A percentile compares a stretch with the other conserved stretches of the same genome.
phyloP scores from a whole-genome alignment of 139 green algal genomes.

The Micractinium sp. region DNA sequence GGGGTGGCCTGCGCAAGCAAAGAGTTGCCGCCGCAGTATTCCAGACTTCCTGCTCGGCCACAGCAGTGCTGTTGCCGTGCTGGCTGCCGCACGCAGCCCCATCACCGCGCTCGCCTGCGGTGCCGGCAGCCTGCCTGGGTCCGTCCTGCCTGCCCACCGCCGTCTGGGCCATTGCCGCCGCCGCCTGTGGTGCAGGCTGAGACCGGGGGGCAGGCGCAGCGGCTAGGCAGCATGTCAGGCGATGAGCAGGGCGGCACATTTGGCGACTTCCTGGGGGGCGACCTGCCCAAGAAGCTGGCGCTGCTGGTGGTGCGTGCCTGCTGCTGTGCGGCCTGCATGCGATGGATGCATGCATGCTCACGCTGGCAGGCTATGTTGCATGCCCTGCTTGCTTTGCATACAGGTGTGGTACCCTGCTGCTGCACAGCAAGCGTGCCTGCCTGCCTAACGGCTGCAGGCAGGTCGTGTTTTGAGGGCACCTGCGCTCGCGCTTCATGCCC shows the following conservation, averaged over 20 bases:
- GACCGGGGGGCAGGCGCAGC: neutral
- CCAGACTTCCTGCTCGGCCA: neutral
- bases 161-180: too few species aligned
- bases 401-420: neutral
- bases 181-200: conserved; percentile 5
- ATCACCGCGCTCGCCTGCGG: too few species aligned
- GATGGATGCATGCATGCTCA: neutral
- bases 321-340: neutral
- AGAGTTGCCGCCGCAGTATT: neutral
- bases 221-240: neutral
- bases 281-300: conserved; percentile 82
- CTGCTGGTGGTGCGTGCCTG: conserved; percentile 61
- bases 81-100: too few species aligned
- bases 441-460: neutral
- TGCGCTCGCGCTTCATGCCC: neutral
- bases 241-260: conserved; percentile 20
- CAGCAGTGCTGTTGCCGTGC: neutral
- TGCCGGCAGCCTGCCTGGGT: neutral
- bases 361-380: too few species aligned
- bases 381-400: neutral
- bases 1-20: too few species aligned
- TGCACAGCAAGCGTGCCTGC: neutral
- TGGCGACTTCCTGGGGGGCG: conserved; percentile 67
- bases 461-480: neutral
- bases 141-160: neutral